A percentile compares a stretch with the other conserved stretches of the same genome.
Evolutionary conservation across 2,329 filamentous ascomycete genomes (phyloP).

Genomic region (Zalaria obscura): DNA sequence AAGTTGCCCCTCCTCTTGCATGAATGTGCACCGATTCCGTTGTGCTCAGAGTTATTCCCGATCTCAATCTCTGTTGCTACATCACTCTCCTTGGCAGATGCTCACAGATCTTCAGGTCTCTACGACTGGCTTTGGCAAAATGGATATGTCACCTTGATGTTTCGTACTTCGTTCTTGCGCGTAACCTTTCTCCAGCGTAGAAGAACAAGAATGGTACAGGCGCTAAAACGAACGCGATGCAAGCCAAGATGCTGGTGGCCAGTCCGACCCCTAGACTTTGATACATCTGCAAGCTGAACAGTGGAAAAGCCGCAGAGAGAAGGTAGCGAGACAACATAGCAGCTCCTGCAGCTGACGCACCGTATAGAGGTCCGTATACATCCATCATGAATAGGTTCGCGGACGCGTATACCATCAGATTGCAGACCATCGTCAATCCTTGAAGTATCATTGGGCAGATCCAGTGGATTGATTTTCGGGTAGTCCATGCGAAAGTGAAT

Average conservation of each 20-base stretch:
- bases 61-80: no score
- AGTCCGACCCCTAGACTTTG: constrained; percentile 15
- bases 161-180: no score
- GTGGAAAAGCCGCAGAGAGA: constrained; percentile 17
- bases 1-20: no score
- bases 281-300: constrained; percentile 17
- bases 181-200: no score
- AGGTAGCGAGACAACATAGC: no score
- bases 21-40: no score
- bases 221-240: constrained; percentile 21
- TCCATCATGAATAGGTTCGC: constrained; percentile 28
- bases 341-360: no score
- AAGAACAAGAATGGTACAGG: constrained; percentile 23
- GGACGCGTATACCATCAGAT: constrained; percentile 12
- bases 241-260: constrained; percentile 23
- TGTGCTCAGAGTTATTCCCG: no score
- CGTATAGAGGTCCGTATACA: constrained; percentile 17
- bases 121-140: no score
- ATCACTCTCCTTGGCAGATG: no score
- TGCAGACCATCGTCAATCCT: constrained; percentile 9
- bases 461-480: constrained; percentile 3
- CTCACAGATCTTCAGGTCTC: no score
- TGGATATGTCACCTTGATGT: no score
- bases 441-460: constrained; percentile 12
- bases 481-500: constrained; percentile 7